phyloP scores from a whole-genome alignment of 139 green algal species.

The Volvox reticuliferus region DNA sequence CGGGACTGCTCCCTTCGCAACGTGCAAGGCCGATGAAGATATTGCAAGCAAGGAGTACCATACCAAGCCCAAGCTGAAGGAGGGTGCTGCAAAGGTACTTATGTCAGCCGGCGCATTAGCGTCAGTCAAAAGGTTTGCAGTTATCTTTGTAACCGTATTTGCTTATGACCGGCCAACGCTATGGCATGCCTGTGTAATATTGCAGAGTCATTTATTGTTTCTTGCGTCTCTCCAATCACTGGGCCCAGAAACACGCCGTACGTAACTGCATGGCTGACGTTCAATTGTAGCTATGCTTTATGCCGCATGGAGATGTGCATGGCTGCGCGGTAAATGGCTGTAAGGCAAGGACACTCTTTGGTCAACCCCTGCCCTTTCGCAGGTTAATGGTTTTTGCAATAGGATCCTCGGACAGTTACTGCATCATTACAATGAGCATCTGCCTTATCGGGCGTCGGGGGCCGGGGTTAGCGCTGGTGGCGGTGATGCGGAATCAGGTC shows the following conservation, averaged over 20 bases:
- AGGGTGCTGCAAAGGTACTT: slow-evolving; percentile 33
- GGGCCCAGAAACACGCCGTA: too few species aligned
- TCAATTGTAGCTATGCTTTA: neutral
- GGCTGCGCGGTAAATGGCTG: too few species aligned
- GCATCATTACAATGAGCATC: neutral
- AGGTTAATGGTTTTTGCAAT: neutral
- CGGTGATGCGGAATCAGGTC: too few species aligned
- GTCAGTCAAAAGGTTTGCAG: neutral
- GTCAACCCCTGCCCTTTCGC: neutral
- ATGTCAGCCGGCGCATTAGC: neutral
- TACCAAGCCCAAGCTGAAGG: slow-evolving; percentile 39
- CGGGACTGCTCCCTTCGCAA: slow-evolving; percentile 17
- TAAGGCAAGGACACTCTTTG: neutral
- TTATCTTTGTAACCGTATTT: too few species aligned
- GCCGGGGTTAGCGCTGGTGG: too few species aligned
- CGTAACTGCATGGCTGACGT: too few species aligned
- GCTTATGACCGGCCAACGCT: too few species aligned
- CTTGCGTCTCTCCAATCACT: too few species aligned
- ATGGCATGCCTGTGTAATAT: too few species aligned
- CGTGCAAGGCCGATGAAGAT: neutral
- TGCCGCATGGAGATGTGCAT: too few species aligned
- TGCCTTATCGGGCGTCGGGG: neutral
- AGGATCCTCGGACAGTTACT: neutral
- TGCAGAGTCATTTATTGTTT: too few species aligned
- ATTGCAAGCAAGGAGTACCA: neutral